Evolutionary conservation across 768 basidiomycete species (phyloP), one percentile per base, ranked within the genome.

Genomic region (Termitomyces sp.): DNA sequence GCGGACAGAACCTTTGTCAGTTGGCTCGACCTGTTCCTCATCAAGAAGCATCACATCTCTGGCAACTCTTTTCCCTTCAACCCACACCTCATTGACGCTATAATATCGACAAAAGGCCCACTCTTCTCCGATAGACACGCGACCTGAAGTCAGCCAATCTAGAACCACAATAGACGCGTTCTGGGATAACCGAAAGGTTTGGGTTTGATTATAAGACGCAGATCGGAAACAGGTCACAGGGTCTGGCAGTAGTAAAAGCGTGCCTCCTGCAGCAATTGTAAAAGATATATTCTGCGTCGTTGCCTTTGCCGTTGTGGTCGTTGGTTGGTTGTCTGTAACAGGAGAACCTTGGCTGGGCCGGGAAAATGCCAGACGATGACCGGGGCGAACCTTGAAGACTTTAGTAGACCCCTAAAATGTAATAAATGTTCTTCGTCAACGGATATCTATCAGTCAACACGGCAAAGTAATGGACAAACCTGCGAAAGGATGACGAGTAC

Each of bases 131-230:
- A 84, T 76, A 8, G 85, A 79, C 67, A 83, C 85, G 37, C 96
- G 82, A 11, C 96, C 96, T 3, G 91, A 89, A 1, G 94, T 97
- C 56, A 93, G 73, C 92, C 94, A 97, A 67, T 98, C 96, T 15
- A 98, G 79, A 1, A 95, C 70, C 42, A 91, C 78, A 8, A 86
- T 73, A 12, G 88, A 90, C 9, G 87, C 79, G 43, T 76, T 76
- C 10, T 64, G 64, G 9, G 77, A 77, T 37, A 97, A 77, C 54
- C 76, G 72, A 71, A 98, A 94, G 42, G 77, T 84, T 75, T 98
- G 96, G 3, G 75, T 72, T 67, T 98, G 95, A 57, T 80, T 79
- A 71, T 98, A 98, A 0, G 81, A 81, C 8, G 96, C 91, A 21
- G 78, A 76, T 28, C 82, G 81, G 73, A 96, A 98, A 70, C 94